These are phyloP conservation scores for Yarrowia hollandica DNA, from an alignment of 805 yeast genomes.

Conservation along the genomic window DNA sequence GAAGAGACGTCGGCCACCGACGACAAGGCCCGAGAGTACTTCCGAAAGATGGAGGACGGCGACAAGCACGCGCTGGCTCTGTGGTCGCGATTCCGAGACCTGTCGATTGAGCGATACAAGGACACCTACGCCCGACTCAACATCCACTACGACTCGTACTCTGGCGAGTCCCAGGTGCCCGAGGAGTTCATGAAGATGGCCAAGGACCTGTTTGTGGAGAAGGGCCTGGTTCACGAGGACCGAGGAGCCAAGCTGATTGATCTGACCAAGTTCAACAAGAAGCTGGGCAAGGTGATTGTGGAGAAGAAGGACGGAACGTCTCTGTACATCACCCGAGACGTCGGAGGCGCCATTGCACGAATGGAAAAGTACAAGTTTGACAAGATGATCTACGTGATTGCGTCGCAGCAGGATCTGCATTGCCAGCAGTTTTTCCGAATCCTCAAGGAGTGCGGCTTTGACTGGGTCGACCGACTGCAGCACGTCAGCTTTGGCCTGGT, in stretches of 20 bases:
- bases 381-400: conserved; percentile 94
- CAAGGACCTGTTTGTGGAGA: conserved; percentile 59
- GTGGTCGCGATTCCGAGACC: conserved; percentile 88
- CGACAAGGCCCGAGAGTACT: conserved; percentile 81
- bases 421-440: conserved; percentile 92
- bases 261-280: conserved; percentile 79
- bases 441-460: conserved; percentile 82
- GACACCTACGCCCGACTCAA: conserved; percentile 89
- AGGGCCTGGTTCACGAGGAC: conserved; percentile 76
- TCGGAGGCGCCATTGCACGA: conserved; percentile 94
- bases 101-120: conserved; percentile 82
- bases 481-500: conserved; percentile 98
- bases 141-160: conserved; percentile 81
- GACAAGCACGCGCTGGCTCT: conserved; percentile 72
- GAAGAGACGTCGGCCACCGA: conserved; percentile 60
- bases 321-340: conserved; percentile 89
- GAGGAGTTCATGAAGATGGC: conserved; percentile 69
- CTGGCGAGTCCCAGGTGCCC: conserved; percentile 95
- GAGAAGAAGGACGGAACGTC: conserved; percentile 96
- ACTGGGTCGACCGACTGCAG: conserved; percentile 77
- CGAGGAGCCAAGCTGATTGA: conserved; percentile 90
- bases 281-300: conserved; percentile 87
- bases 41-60: conserved; percentile 91
- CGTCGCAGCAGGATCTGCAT: conserved; percentile 94
- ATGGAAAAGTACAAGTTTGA: conserved; percentile 80